A percentile compares a stretch with the other conserved stretches of the same genome.
Evolutionary conservation across 2,329 filamentous ascomycete species (phyloP).

Genomic region (Microdochium trichocladiopsis): DNA sequence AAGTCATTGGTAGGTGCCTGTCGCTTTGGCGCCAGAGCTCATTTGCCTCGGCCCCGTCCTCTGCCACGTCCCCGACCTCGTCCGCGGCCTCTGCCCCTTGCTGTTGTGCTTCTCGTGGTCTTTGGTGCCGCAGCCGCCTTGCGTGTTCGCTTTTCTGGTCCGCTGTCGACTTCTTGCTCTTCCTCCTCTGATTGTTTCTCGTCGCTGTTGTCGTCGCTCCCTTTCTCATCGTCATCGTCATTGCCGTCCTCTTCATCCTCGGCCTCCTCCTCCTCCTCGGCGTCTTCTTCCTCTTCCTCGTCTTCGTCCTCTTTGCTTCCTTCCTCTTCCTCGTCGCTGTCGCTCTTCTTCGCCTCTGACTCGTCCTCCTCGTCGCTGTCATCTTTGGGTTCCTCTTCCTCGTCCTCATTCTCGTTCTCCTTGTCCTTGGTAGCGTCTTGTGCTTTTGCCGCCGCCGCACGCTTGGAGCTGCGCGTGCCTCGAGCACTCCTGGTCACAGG

Average conservation of each 20-base stretch:
- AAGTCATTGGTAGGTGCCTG: too few species aligned
- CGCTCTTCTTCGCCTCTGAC: conserved; percentile 8
- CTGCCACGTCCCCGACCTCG: neutral
- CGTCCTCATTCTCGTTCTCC: too few species aligned
- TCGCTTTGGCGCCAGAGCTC: too few species aligned
- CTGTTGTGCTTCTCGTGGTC: neutral
- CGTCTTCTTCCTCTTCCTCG: conserved; percentile 8
- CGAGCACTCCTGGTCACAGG: conserved; percentile 32
- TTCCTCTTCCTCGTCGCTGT: conserved; percentile 1
- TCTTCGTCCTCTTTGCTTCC: conserved; percentile 7
- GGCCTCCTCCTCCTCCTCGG: conserved; percentile 10
- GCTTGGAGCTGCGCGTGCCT: conserved; percentile 34
- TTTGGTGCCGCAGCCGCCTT: neutral
- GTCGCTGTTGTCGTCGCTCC: conserved; percentile 5
- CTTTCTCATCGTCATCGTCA: conserved; percentile 4
- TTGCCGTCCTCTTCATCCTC: neutral
- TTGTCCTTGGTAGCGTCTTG: conserved; percentile 18
- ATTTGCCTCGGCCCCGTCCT: neutral
- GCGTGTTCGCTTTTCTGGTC: conserved; percentile 2
- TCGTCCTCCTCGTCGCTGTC: conserved; percentile 11
- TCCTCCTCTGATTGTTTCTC: conserved; percentile 1
- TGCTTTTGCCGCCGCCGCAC: conserved; percentile 30
- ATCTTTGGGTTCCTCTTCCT: conserved; percentile 6
- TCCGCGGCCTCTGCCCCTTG: neutral
- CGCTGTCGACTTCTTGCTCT: conserved; percentile 1